phyloP scores from a whole-genome alignment of 352 stramenopile genomes.

The Phytopythium delawarense region DNA sequence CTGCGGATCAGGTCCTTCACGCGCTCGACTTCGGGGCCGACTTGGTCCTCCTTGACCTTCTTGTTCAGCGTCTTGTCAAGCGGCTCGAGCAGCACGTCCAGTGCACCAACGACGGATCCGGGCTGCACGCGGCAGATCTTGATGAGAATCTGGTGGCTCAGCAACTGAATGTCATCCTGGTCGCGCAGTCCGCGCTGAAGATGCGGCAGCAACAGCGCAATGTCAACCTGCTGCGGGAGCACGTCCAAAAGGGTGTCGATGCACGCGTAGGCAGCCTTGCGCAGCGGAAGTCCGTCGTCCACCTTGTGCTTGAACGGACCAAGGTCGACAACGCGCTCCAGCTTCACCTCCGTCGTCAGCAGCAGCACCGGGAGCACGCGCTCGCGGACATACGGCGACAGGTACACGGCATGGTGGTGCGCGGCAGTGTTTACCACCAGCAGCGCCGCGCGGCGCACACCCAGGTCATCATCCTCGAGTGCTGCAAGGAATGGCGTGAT shows the following conservation, averaged over 20 bases:
- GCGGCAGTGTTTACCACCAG: conserved; percentile 95
- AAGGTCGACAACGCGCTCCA: conserved; percentile 96
- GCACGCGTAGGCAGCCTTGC: conserved; percentile 92
- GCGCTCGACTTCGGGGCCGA: conserved; percentile 94
- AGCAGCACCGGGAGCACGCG: conserved; percentile 91
- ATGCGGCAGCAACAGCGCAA: conserved; percentile 91
- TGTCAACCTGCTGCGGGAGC: conserved; percentile 90
- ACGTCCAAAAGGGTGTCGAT: conserved; percentile 95
- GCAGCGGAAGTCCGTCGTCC: conserved; percentile 80
- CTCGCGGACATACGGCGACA: conserved; percentile 76
- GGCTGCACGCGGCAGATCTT: conserved; percentile 89
- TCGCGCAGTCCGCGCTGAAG: conserved; percentile 88
- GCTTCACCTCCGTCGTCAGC: conserved; percentile 89
- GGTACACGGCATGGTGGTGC: conserved; percentile 90
- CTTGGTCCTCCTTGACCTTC: conserved; percentile 93
- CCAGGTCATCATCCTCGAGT: conserved; percentile 94
- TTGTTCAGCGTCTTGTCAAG: conserved; percentile 96
- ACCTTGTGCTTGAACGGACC: conserved; percentile 99
- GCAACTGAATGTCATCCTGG: conserved; percentile 96
- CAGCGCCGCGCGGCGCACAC: conserved; percentile 93
- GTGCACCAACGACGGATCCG: conserved; percentile 73
- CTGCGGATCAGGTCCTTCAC: conserved; percentile 96
- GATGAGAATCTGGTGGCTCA: conserved; percentile 96
- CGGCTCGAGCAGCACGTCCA: conserved; percentile 89
- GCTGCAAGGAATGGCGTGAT: conserved; percentile 91